phyloP scores from a whole-genome alignment of 176 grass and related monocot genomes.

The Cenchrus fungigraminus region DNA sequence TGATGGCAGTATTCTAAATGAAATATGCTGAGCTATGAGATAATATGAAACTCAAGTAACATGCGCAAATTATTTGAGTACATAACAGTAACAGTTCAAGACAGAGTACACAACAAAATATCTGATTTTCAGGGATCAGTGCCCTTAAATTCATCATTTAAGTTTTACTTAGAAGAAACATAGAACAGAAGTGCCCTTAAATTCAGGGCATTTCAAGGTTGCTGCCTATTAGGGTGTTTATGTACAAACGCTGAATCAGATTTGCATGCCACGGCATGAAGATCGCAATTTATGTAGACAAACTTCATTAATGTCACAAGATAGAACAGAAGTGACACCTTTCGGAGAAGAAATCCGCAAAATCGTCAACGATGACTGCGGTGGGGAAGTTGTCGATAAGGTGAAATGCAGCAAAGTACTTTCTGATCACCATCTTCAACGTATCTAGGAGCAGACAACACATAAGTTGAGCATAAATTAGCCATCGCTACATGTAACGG shows the following conservation, averaged over 20 bases:
- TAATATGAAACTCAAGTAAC: conserved; percentile 14
- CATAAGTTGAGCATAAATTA: not conserved
- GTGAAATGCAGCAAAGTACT: conserved; percentile 88
- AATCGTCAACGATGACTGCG: conserved; percentile 90
- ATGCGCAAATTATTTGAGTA: not conserved
- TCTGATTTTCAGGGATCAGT: not conserved
- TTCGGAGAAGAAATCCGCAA: conserved; percentile 76
- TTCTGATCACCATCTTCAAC: conserved; percentile 72
- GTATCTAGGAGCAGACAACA: conserved; percentile 61
- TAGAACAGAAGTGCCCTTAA: not conserved
- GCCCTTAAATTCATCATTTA: not conserved
- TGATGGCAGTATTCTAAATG: conserved; percentile 15
- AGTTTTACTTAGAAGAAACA: not conserved
- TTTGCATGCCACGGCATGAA: not conserved
- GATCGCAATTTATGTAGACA: not conserved
- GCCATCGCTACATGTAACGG: not conserved
- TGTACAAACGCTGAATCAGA: conserved; percentile 16
- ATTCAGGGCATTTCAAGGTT: conserved; percentile 1
- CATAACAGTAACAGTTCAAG: conserved; percentile 16
- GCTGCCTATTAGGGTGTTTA: conserved; percentile 1
- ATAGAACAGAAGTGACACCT: conserved; percentile 40
- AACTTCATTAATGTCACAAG: conserved; percentile 7
- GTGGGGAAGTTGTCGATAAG: conserved; percentile 67
- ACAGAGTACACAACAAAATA: not conserved
- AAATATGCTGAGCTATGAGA: conserved; percentile 14